A percentile compares a stretch with the other conserved stretches of the same genome.
Evolutionary conservation across 2,329 filamentous ascomycete genomes (phyloP).

Genomic region (Rutstroemia sp.): DNA sequence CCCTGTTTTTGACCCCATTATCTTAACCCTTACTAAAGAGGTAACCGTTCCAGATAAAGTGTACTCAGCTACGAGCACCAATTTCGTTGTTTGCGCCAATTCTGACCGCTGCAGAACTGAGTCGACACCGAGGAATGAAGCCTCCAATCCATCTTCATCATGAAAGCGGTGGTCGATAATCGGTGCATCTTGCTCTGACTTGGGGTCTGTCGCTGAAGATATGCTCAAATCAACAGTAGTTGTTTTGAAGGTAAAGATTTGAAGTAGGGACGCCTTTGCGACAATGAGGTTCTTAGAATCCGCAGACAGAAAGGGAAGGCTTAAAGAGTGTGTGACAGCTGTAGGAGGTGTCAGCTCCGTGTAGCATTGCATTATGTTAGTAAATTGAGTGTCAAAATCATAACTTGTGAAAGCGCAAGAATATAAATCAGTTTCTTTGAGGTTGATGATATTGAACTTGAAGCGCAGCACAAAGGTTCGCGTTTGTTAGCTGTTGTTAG

Average conservation of each 20-base stretch:
- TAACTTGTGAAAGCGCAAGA: slow-evolving; percentile 8
- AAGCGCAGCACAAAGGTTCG: too few species aligned
- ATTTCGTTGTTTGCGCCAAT: slow-evolving; percentile 61
- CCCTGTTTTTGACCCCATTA: slow-evolving; percentile 64
- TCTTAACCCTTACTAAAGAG: slow-evolving; percentile 71
- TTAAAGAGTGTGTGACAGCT: slow-evolving; percentile 83
- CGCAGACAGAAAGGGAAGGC: slow-evolving; percentile 67
- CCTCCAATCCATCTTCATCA: slow-evolving; percentile 57
- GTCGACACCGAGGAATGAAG: slow-evolving; percentile 59
- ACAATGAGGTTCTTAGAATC: slow-evolving; percentile 79
- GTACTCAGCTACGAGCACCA: slow-evolving; percentile 81
- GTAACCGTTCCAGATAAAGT: slow-evolving; percentile 76
- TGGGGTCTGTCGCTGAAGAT: slow-evolving; percentile 16
- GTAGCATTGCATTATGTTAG: slow-evolving; percentile 80
- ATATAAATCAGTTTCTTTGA: not conserved
- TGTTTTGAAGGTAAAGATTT: slow-evolving; percentile 73
- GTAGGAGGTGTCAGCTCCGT: slow-evolving; percentile 91
- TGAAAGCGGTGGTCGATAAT: slow-evolving; percentile 42
- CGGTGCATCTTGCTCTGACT: slow-evolving; percentile 35
- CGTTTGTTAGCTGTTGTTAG: too few species aligned
- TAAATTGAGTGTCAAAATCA: slow-evolving; percentile 3
- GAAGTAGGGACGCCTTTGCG: slow-evolving; percentile 85
- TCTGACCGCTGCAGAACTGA: slow-evolving; percentile 54
- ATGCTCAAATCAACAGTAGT: slow-evolving; percentile 52
- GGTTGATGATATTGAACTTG: too few species aligned